A percentile compares a stretch with the other conserved stretches of the same genome.
phyloP scores from a whole-genome alignment of 371 early-diverging fungal genomes.

The Haplosporangium sp. region DNA sequence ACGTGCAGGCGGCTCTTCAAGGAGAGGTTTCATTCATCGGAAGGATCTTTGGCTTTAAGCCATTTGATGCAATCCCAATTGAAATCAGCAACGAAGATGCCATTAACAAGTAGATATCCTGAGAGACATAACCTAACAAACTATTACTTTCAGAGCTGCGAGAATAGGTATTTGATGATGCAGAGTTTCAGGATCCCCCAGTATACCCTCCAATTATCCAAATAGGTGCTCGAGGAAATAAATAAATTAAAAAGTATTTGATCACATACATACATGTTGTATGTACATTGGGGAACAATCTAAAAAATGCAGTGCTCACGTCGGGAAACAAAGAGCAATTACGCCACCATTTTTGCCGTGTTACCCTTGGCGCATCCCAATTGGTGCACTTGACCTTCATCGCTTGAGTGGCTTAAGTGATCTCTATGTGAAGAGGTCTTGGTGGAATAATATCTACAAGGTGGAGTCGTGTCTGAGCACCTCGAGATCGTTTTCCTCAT shows the following conservation, averaged over 20 bases:
- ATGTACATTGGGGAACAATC: no score
- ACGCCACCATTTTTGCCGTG: constrained; percentile 5
- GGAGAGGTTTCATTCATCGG: constrained; percentile 48
- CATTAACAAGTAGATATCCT: constrained; percentile 18
- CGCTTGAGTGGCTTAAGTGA: neutral
- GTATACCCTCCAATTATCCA: no score
- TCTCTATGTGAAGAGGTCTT: neutral
- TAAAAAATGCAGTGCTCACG: no score
- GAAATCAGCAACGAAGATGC: constrained; percentile 46
- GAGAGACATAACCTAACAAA: no score
- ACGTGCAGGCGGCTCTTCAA: constrained; percentile 31
- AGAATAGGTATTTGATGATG: no score
- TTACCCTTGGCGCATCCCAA: constrained; percentile 14
- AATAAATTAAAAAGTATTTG: no score
- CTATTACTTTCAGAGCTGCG: no score
- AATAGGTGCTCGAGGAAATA: no score
- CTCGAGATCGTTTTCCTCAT: constrained; percentile 11
- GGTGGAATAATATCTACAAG: no score
- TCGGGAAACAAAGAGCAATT: neutral
- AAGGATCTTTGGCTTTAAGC: constrained; percentile 41
- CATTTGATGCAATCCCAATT: constrained; percentile 42
- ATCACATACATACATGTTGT: no score
- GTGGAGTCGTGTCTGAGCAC: no score
- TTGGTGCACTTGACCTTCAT: constrained; percentile 3
- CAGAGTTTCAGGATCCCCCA: no score